Evolutionary conservation across 305 asterid species (phyloP).

Genomic region (Plantago lanceolata): DNA sequence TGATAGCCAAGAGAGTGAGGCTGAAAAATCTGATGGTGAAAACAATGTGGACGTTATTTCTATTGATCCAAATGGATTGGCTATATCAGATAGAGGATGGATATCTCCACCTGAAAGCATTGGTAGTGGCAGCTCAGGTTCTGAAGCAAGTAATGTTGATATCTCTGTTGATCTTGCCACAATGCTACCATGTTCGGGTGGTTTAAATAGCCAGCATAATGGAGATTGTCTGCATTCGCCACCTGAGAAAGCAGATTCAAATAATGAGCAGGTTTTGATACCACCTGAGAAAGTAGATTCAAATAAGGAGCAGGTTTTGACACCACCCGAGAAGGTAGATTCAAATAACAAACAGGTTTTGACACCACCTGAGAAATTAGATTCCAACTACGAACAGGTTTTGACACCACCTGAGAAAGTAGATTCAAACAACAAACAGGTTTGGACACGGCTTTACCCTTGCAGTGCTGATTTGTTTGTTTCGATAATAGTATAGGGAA

Average conservation of each 20-base stretch:
- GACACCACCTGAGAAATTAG: too few relatives aligned
- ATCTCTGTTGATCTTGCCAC: conserved; percentile 48
- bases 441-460: neutral
- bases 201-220: conserved; percentile 40
- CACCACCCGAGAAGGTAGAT: conserved; percentile 28
- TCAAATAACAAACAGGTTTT: conserved; percentile 35
- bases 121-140: conserved; percentile 55
- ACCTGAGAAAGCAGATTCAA: conserved; percentile 34
- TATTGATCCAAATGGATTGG: conserved; percentile 45
- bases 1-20: conserved; percentile 49
- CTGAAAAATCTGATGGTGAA: conserved; percentile 50
- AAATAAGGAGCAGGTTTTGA: conserved; percentile 34
- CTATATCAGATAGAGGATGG: conserved; percentile 77
- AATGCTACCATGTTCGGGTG: conserved; percentile 35
- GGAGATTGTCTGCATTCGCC: conserved; percentile 30
- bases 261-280: conserved; percentile 30
- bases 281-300: conserved; percentile 36
- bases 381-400: conserved; percentile 1
- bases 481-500: too few relatives aligned
- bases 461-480: neutral
- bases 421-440: conserved; percentile 1
- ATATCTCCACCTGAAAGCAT: conserved; percentile 81
- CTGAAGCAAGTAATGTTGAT: conserved; percentile 59
- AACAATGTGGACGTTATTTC: conserved; percentile 33
- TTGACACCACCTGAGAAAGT: neutral